A percentile compares a stretch with the other conserved stretches of the same genome.
phyloP scores from a whole-genome alignment of 2,329 filamentous ascomycete species.

The Pestalotiopsis sp. region DNA sequence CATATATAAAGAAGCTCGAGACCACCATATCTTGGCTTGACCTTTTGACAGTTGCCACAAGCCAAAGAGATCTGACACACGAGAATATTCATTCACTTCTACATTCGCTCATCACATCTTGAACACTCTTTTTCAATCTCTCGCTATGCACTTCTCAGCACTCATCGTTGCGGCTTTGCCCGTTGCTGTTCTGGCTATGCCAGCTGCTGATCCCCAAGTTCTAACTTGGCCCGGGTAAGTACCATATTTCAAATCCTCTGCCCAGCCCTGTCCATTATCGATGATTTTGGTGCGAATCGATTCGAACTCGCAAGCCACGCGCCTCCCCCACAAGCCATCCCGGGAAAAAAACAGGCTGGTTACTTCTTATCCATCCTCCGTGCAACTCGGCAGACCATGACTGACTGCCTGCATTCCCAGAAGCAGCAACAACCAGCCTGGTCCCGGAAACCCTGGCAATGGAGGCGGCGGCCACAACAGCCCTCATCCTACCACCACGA shows the following conservation, averaged over 20 bases:
- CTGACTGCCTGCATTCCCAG: slow-evolving; percentile 4
- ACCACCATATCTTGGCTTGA: not conserved
- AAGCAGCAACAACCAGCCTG: not conserved
- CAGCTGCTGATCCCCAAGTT: not conserved
- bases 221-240: slow-evolving; percentile 1
- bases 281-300: no score
- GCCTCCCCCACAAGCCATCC: not conserved
- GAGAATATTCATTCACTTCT: not conserved
- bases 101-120: not conserved
- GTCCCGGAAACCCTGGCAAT: not conserved
- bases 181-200: slow-evolving; percentile 5
- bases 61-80: not conserved
- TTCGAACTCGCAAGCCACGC: not conserved
- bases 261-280: no score
- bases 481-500: not conserved
- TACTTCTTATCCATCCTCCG: no score
- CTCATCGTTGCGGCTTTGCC: not conserved
- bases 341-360: not conserved
- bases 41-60: not conserved
- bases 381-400: not conserved
- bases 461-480: slow-evolving; percentile 2
- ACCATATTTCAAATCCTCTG: not conserved
- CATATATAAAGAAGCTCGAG: not conserved
- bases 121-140: not conserved
- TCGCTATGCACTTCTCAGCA: not conserved